These are phyloP conservation scores for Calycina herbarum DNA, from an alignment of 2,329 filamentous ascomycete genomes.

Conservation along the genomic window DNA sequence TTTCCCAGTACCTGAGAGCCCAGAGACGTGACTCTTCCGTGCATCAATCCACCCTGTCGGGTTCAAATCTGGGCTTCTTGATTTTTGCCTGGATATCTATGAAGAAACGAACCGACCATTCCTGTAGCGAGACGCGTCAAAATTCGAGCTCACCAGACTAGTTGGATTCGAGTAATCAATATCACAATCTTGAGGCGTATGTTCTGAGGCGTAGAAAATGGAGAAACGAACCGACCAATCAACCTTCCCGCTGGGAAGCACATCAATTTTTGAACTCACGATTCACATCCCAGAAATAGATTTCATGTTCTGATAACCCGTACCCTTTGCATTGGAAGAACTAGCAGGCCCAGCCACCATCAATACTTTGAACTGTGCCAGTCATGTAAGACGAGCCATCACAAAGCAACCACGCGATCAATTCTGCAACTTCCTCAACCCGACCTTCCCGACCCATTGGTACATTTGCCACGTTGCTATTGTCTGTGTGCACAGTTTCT, in stretches of 20 bases:
- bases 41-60: no score
- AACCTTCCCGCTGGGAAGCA: background rate
- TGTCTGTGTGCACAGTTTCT: background rate
- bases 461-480: background rate
- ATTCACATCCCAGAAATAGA: background rate
- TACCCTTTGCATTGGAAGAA: background rate
- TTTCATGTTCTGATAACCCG: background rate
- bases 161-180: no score
- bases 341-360: conserved; percentile 19
- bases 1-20: no score
- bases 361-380: conserved; percentile 18
- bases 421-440: conserved; percentile 36
- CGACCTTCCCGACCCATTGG: conserved; percentile 37
- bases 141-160: no score
- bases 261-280: background rate
- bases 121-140: no score
- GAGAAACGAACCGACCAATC: background rate
- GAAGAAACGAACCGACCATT: no score
- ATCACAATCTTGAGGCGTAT: no score
- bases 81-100: no score
- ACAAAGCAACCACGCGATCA: conserved; percentile 22
- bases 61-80: no score
- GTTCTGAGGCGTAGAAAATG: no score
- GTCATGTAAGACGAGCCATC: conserved; percentile 19
- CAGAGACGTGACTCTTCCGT: no score